Evolutionary conservation across 2,329 filamentous ascomycete genomes (phyloP), one percentile per base, ranked within the genome.

Genomic region (Diaporthe eres): DNA sequence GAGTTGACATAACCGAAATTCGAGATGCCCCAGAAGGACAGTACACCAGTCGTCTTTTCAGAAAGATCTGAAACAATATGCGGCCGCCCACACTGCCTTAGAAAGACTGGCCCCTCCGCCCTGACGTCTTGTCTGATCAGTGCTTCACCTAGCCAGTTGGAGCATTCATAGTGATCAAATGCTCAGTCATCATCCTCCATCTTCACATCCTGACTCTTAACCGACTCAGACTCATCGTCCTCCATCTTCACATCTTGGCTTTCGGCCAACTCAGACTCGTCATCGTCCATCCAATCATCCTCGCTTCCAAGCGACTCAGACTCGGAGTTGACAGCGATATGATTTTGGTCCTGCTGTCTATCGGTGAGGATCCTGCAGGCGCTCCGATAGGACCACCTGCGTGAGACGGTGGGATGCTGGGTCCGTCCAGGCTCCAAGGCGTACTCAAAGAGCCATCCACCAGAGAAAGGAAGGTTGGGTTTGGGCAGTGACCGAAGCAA

Each of bases 401-500:
- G 53, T 10, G 65, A 71, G 15, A 31, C 5, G 28, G 42, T 51
- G 4, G 42, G 39, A 12, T 74, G 63, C 3, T 34, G n/a, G 1
- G 42, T 15, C 8, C 53, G 28, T 2, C 19, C 42, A 28, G 42
- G 42, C 44, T 71, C 61, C 9, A 15, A 15, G 9, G 9, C 57
- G 44, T 74, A 74, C 34, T 74, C 63, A 6, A 74, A 63, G 1
- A 74, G 53, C 72, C 72, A 74, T 25, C 72, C 55, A 17, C 65
- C 53, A 10, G 53, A 51, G 25, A 71, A 61, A 8, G 55, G 47
- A 3, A 57, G 34, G 4, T 55, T 2, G 6, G 37, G 63, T 7
- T 25, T 17, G 1, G 55, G 73, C 5, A 74, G 55, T 17, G 65
- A 71, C 51, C 7, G 15, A 34, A 74, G 55, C 1, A 74, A 47